Conservation (phyloP, 352 stramenopile species). For the Pythium chondricola region DNA sequence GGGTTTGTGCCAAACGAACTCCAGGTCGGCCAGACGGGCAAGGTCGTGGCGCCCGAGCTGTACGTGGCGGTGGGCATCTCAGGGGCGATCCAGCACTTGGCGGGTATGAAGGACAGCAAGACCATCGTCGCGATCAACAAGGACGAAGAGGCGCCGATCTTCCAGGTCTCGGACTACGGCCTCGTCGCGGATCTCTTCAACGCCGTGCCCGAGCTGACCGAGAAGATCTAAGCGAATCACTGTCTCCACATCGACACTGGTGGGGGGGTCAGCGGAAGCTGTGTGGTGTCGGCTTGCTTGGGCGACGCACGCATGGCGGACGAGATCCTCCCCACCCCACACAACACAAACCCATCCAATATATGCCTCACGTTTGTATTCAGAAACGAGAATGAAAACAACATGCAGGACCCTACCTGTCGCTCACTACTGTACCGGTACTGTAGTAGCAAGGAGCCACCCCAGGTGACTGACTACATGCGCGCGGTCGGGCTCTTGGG, state of each 20-base stretch:
- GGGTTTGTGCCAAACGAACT: conserved; percentile 98
- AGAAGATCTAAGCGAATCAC: conserved; percentile 94
- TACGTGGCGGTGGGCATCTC: conserved; percentile 97
- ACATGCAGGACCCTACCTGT: too few species aligned
- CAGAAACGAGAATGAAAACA: too few species aligned
- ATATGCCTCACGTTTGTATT: too few species aligned
- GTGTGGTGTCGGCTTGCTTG: too few species aligned
- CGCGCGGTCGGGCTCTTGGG: conserved; percentile 12
- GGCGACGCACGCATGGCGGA: too few species aligned
- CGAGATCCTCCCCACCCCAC: too few species aligned
- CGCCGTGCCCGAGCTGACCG: conserved; percentile 95
- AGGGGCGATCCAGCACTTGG: conserved; percentile 99
- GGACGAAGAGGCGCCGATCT: conserved; percentile 98
- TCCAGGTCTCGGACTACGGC: conserved; percentile 98
- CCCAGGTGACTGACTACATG: conserved; percentile 1
- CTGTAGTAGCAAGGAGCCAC: too few species aligned
- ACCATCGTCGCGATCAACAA: conserved; percentile 99
- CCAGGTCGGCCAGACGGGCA: conserved; percentile 99
- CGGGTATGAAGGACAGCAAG: conserved; percentile 99
- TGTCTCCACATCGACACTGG: too few species aligned
- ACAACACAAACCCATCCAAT: too few species aligned
- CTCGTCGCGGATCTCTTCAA: conserved; percentile 98
- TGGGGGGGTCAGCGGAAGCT: too few species aligned
- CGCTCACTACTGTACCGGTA: too few species aligned
- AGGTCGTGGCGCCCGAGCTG: conserved; percentile 97